Base-by-base conservation (phyloP, 306 rosid species). In the Calophaca sinica region DNA sequence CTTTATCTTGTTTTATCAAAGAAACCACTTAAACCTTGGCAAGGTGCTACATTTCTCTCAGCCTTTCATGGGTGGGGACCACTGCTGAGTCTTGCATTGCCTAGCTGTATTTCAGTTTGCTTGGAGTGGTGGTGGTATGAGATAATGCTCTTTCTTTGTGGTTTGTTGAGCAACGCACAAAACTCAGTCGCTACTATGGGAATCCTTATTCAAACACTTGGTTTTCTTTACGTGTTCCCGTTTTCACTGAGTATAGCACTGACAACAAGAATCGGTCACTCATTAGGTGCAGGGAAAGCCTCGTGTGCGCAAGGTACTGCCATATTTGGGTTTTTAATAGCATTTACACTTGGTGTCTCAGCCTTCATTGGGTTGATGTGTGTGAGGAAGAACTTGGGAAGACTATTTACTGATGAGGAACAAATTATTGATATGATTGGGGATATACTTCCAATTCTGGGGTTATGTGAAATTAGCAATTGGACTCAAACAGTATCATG, bases 91-190 rank as follows among this genome's bases (percentile, higher is more conserved):
- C 76, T 94, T 29, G 94, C 98, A 29, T 7, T 91, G 4, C 97
- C 97, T 6, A 94, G 96, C 14, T 87, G 96, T 12, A 46, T 88
- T 5, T 86, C 97, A 0, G 83, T 94, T 53, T 94, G 98, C 83
- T 79, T 94, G 81, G 98, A 94, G 63, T 91, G 97, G 97, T 94
- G 98, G 98, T 94, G 97, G 96, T 94, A 94, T 39, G 98, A 94
- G 79, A 87, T 94, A 10, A 90, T 94, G 97, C 59, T 94, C 58
- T 92, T 94, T 59, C 82, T 91, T 0, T 94, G 98, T 66, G 97
- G 97, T 0, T n/a, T 89, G 13, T 74, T 94, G 15, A 84, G 83
- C 3, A 83, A 90, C 51, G 96, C 98, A 7, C 87, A 94, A 62
- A 80, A 85, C n/a, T 87, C 96, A 7, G 82, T 91, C 38, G 91